Base-by-base conservation (phyloP, 495 filamentous ascomycete species). In the Astrocystis sublimbata region DNA sequence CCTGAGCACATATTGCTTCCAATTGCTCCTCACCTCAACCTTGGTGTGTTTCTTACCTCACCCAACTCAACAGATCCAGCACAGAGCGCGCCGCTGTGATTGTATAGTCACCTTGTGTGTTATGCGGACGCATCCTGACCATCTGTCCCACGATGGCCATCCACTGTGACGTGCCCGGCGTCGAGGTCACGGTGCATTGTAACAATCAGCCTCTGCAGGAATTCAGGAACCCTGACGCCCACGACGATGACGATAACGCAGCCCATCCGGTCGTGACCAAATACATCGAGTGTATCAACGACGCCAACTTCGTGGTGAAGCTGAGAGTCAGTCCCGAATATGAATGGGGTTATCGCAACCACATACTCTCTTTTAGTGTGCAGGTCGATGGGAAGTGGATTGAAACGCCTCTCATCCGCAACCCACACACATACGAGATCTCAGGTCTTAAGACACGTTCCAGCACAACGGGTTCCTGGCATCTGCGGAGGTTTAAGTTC, bases 231-330 rank as follows among this genome's bases (percentile, higher is more conserved):
- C 68, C 71, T 0, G 17, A 68, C 23, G 45, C 43, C 38, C 36
- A 55, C 15, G 41, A 58, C 12, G 13, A 60, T 10, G n/a, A 51
- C 17, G 55, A 53, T 24, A 50, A 10, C 7, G 30, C n/a, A 5
- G 21, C 13, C 15, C 28, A 10, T 17, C 62, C 65, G 0, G 53
- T 38, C 15, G 54, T 49, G 6, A 65, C 61, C 21, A 71, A 65
- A 50, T 78, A 73, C 43, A 66, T 78, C 30, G 71, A 78, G 61
- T 73, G 68, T 19, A 28, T 52, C 13, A 64, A 73, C 23, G 58
- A 69, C 41, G 40, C 66, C 7, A 58, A 73, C 54, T 76, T 74
- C 49, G 28, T 30, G 7, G 62, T 75, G 33, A 28, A 12, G 15
- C 0, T 68, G 2, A 1, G 33, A 9, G 24, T 73, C 2, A 10